Conservation (phyloP, 1,139 yeast species). For the Taphrina flavorubra region DNA sequence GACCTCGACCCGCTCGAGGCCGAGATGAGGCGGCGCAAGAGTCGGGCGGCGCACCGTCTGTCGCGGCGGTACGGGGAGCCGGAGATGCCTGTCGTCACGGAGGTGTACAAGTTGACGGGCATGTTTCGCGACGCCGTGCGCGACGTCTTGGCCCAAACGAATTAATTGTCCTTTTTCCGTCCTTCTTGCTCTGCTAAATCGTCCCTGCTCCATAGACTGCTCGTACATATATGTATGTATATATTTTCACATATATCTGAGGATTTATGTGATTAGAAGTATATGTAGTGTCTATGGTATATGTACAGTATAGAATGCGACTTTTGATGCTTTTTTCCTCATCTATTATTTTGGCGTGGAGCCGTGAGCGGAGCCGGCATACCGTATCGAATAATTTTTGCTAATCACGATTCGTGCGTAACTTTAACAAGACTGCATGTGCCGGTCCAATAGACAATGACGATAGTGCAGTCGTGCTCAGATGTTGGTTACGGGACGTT, state of each 20-base stretch:
- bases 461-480: too few relatives aligned
- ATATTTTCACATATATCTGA: too few relatives aligned
- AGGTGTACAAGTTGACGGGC: slow-evolving; percentile 44
- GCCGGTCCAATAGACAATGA: too few relatives aligned
- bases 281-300: neutral
- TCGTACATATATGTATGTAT: neutral
- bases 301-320: too few relatives aligned
- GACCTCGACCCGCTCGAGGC: slow-evolving; percentile 46
- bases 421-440: too few relatives aligned
- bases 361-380: neutral
- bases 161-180: neutral
- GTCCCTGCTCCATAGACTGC: neutral
- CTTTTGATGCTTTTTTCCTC: neutral
- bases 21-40: slow-evolving; percentile 43
- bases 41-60: slow-evolving; percentile 40
- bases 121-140: slow-evolving; percentile 20
- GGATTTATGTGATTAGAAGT: neutral
- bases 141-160: slow-evolving; percentile 26
- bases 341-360: neutral
- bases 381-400: too few relatives aligned
- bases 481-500: too few relatives aligned
- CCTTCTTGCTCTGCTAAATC: neutral
- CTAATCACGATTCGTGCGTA: too few relatives aligned
- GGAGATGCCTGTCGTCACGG: slow-evolving; percentile 44
- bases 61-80: slow-evolving; percentile 45